Evolutionary conservation across 768 basidiomycete genomes (phyloP).

Genomic region (Termitomyces titanicus): DNA sequence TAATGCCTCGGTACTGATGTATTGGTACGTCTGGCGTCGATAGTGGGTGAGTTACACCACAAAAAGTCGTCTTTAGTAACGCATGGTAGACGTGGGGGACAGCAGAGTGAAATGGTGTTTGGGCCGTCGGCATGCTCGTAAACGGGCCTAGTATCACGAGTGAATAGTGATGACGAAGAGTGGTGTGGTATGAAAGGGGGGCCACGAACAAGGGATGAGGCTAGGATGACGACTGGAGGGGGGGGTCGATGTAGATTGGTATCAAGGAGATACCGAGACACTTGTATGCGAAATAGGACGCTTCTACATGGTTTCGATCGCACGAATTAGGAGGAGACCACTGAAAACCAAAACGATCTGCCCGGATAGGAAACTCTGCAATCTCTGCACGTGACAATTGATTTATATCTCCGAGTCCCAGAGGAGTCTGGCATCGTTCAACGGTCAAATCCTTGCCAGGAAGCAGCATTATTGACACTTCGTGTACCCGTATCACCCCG

Average conservation of each 20-base stretch:
- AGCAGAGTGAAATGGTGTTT: constrained; percentile 16
- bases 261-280: constrained; percentile 18
- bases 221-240: neutral
- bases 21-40: constrained; percentile 55
- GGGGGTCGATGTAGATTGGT: constrained; percentile 8
- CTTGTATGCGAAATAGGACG: constrained; percentile 21
- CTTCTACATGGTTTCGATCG: constrained; percentile 27
- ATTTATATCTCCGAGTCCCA: constrained; percentile 8
- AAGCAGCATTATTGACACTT: constrained; percentile 1
- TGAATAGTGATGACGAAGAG: constrained; percentile 2
- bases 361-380: constrained; percentile 20
- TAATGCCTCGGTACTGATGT: constrained; percentile 75
- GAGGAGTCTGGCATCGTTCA: neutral
- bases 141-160: neutral
- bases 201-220: constrained; percentile 7
- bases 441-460: neutral
- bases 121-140: constrained; percentile 24
- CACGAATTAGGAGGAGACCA: constrained; percentile 23
- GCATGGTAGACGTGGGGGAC: constrained; percentile 44
- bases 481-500: neutral
- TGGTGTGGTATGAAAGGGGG: constrained; percentile 3
- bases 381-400: constrained; percentile 16
- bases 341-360: constrained; percentile 13
- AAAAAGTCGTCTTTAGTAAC: constrained; percentile 60
- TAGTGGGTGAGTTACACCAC: constrained; percentile 56